phyloP scores from a whole-genome alignment of 176 grass and related monocot species.

The Tillandsia leiboldiana region DNA sequence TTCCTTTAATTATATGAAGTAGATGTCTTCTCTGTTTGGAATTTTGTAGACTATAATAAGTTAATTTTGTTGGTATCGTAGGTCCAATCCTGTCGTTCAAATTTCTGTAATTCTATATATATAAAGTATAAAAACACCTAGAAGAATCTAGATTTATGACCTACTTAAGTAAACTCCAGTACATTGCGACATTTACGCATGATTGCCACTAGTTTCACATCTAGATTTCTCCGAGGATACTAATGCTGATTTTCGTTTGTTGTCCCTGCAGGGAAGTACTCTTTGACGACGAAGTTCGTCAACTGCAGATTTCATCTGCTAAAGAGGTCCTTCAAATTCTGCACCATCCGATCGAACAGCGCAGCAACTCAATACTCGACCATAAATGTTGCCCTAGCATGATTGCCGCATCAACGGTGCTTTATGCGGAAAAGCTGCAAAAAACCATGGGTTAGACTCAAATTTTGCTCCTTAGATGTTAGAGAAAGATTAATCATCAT shows the following conservation, averaged over 20 bases:
- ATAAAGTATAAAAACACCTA: no score
- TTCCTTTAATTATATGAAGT: not conserved
- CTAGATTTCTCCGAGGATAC: constrained; percentile 5
- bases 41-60: not conserved
- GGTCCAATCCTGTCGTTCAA: no score
- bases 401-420: constrained; percentile 43
- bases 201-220: not conserved
- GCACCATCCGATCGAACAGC: constrained; percentile 27
- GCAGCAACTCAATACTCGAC: constrained; percentile 1
- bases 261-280: constrained; percentile 30
- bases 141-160: no score
- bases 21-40: not conserved
- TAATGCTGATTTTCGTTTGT: constrained; percentile 14
- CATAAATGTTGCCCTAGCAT: constrained; percentile 47
- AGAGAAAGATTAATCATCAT: no score
- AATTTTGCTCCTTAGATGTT: no score
- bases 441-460: not conserved
- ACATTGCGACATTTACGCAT: no score
- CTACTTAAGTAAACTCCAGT: no score
- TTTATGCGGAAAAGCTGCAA: constrained; percentile 27
- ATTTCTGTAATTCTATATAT: no score
- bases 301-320: constrained; percentile 37
- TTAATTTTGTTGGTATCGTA: not conserved
- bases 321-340: constrained; percentile 36
- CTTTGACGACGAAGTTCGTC: constrained; percentile 23